phyloP scores from a whole-genome alignment of 441 rosid genomes.

The Adansonia rubrostipa region DNA sequence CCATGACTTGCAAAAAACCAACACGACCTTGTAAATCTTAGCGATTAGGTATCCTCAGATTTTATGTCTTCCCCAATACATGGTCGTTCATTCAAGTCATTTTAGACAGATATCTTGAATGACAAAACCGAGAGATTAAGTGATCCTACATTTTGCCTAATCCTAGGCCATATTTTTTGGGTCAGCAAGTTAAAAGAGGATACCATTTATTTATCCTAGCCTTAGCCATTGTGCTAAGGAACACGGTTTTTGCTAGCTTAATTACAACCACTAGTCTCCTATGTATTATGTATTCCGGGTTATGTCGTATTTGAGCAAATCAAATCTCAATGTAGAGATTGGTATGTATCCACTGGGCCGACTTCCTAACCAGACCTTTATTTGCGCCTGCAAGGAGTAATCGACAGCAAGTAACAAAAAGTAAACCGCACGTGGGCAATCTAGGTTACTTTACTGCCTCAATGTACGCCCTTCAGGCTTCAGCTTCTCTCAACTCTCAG shows the following conservation, averaged over 20 bases:
- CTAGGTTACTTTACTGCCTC: background rate
- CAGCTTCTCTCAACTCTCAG: background rate
- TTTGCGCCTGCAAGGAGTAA: background rate
- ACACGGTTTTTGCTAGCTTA: background rate
- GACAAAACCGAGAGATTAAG: constrained; percentile 18
- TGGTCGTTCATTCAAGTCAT: constrained; percentile 14
- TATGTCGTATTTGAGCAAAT: constrained; percentile 24
- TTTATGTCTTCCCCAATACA: background rate
- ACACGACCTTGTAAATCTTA: constrained; percentile 1
- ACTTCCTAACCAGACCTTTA: background rate
- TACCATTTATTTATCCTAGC: background rate
- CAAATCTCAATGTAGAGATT: constrained; percentile 20
- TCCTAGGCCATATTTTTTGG: background rate
- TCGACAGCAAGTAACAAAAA: background rate
- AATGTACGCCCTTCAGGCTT: background rate
- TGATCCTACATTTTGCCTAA: background rate
- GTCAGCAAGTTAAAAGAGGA: background rate
- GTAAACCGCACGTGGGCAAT: no score
- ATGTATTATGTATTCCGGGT: background rate
- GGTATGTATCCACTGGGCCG: background rate
- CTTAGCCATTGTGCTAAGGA: constrained; percentile 19
- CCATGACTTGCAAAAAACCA: background rate
- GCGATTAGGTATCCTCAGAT: constrained; percentile 1
- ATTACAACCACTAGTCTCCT: background rate
- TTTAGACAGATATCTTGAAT: background rate